These are phyloP conservation scores for Coix lacrymajobi DNA, from an alignment of 176 grass and related monocot genomes.

Conservation along the genomic window DNA sequence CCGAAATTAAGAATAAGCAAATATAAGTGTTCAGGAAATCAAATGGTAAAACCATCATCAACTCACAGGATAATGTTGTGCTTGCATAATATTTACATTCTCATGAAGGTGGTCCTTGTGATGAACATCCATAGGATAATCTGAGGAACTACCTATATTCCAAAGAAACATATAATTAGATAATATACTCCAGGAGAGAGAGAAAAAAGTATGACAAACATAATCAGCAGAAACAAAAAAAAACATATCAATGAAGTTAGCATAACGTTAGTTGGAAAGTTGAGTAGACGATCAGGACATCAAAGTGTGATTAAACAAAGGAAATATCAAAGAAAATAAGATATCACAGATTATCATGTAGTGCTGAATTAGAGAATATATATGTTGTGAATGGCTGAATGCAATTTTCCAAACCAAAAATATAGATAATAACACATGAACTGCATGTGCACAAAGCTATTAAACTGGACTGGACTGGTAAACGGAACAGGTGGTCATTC, in stretches of 20 bases:
- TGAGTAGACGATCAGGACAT: background rate
- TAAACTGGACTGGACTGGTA: background rate
- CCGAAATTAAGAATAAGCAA: slow-evolving; percentile 1
- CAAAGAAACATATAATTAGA: slow-evolving; percentile 34
- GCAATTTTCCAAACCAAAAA: background rate
- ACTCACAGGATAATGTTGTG: slow-evolving; percentile 74
- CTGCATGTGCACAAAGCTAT: background rate
- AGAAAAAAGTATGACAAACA: background rate
- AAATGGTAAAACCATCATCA: slow-evolving; percentile 19
- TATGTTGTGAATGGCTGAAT: background rate
- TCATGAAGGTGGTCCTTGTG: slow-evolving; percentile 95
- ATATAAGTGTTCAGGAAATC: background rate
- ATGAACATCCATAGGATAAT: slow-evolving; percentile 83
- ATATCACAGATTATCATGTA: slow-evolving; percentile 1
- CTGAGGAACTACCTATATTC: slow-evolving; percentile 53
- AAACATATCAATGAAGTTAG: background rate
- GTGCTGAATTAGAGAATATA: background rate
- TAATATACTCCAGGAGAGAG: background rate
- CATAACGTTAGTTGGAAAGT: background rate
- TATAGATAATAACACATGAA: background rate
- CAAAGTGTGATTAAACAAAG: background rate
- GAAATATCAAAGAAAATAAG: background rate
- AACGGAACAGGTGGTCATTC: background rate
- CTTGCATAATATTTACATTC: slow-evolving; percentile 73
- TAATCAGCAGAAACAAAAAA: slow-evolving; percentile 20